Evolutionary conservation across 1,139 yeast genomes (phyloP), one percentile per base, ranked within the genome.

Genomic region (Blastobotrys proliferans): DNA sequence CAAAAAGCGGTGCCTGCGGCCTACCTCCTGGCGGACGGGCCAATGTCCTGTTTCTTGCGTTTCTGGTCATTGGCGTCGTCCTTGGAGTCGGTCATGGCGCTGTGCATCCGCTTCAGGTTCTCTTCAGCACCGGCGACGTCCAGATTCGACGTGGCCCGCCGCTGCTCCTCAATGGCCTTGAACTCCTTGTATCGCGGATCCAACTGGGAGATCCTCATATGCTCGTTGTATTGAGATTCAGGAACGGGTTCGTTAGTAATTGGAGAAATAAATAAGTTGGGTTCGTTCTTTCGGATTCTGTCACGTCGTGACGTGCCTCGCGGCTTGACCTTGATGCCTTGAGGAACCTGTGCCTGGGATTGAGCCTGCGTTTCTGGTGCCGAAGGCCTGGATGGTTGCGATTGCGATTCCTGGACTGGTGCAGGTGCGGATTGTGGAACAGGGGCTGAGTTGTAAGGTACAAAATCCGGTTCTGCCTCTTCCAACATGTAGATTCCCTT

Each of bases 141-240:
- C 46, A 87, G 63, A 55, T 85, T 85, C 4, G 87, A 72, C 24
- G 77, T 68, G 30, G 75, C 67, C 55, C 74, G 74, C 55, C 87
- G 84, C 25, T 74, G 69, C 51, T 83, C 79, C 13, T 70, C 72
- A 47, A 75, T 74, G 24, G 75, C 77, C 56, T 79, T 81, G 59
- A 86, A 90, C 50, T 78, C 78, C 52, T 79, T 74, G 66, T 85
- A 86, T 50, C 77, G 70, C 1, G 96, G 95, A 62, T 90, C 95
- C 41, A 92, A 67, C 37, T 86, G 68, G 44, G 84, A 67, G n/a
- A 79, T 74, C 46, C 77, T 75, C 51, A 88, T 69, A 61, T 90
- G 97, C 51, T 73, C 76, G 51, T 83, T 87, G 58, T 84, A 86
- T 50, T 81, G 69, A 43, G 73, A 72, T 54, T 84, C 94, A 0